A percentile compares a stretch with the other conserved stretches of the same genome.
Conservation (phyloP, 176 grass and related monocot species). For the Carex scoparia region DNA sequence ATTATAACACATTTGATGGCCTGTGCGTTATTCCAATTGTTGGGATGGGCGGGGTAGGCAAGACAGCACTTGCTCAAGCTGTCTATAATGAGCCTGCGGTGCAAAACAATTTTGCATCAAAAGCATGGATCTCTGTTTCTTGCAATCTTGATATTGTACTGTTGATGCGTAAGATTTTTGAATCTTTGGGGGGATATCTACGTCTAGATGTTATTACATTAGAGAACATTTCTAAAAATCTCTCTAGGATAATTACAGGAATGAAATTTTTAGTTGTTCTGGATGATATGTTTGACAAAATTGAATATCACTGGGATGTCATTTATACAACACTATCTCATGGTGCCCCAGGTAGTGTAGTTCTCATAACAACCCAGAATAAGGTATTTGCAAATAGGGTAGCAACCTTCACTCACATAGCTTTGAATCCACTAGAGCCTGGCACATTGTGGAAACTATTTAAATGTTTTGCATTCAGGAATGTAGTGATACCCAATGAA, state of each 20-base stretch:
- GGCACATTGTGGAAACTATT: constrained; percentile 26
- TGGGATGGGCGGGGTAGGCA: constrained; percentile 26
- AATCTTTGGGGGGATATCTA: neutral
- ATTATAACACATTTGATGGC: neutral
- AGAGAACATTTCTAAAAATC: neutral
- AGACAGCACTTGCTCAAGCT: constrained; percentile 21
- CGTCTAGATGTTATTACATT: neutral
- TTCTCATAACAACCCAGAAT: constrained; percentile 38
- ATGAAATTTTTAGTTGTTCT: neutral
- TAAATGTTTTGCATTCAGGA: constrained; percentile 9
- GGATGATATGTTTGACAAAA: neutral
- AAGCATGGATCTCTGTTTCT: constrained; percentile 26
- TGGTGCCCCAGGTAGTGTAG: constrained; percentile 13
- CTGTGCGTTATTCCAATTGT: constrained; percentile 12
- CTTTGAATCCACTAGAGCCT: constrained; percentile 5
- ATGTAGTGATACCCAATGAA: neutral
- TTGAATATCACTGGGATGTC: neutral
- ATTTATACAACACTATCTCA: neutral
- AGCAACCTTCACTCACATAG: constrained; percentile 19
- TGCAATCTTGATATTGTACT: neutral
- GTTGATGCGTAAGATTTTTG: neutral
- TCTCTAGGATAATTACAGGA: neutral
- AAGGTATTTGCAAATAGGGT: constrained; percentile 19
- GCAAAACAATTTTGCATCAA: neutral
- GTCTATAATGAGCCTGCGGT: constrained; percentile 10